Conservation (phyloP, 1,284 basidiomycete genomes). For the Caloboletus firmus region DNA sequence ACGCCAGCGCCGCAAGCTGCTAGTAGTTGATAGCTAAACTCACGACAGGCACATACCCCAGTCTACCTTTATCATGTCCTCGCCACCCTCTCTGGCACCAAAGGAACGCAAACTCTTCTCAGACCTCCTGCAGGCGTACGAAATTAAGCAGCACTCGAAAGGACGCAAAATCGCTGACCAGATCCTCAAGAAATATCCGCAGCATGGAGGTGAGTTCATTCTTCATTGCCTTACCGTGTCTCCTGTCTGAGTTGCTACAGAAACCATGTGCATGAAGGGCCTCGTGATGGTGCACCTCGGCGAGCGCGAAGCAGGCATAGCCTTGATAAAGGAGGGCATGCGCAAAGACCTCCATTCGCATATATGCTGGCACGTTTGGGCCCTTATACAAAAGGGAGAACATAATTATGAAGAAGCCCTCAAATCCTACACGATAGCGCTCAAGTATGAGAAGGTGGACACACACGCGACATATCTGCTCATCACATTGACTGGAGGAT, state of each 20-base stretch:
- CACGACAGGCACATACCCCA: background rate
- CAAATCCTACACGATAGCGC: slow-evolving; percentile 80
- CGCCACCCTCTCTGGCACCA: slow-evolving; percentile 53
- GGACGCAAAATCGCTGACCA: slow-evolving; percentile 91
- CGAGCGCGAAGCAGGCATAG: slow-evolving; percentile 80
- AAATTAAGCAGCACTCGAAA: slow-evolving; percentile 87
- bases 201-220: slow-evolving; percentile 80
- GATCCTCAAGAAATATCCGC: slow-evolving; percentile 93
- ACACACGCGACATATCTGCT: background rate
- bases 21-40: background rate
- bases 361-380: slow-evolving; percentile 98
- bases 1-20: background rate
- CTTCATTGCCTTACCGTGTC: slow-evolving; percentile 6
- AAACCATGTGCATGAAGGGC: slow-evolving; percentile 94
- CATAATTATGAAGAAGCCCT: slow-evolving; percentile 89
- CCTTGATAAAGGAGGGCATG: slow-evolving; percentile 86
- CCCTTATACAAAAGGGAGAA: slow-evolving; percentile 88
- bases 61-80: slow-evolving; percentile 16
- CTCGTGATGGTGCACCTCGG: slow-evolving; percentile 84
- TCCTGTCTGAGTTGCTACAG: slow-evolving; percentile 43
- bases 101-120: slow-evolving; percentile 90
- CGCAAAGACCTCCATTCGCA: slow-evolving; percentile 89
- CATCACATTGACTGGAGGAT: slow-evolving; percentile 7
- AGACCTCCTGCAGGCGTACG: slow-evolving; percentile 88
- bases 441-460: slow-evolving; percentile 85